Base-by-base conservation (phyloP, 2,329 filamentous ascomycete species). In the Pseudocercospora cruenta region DNA sequence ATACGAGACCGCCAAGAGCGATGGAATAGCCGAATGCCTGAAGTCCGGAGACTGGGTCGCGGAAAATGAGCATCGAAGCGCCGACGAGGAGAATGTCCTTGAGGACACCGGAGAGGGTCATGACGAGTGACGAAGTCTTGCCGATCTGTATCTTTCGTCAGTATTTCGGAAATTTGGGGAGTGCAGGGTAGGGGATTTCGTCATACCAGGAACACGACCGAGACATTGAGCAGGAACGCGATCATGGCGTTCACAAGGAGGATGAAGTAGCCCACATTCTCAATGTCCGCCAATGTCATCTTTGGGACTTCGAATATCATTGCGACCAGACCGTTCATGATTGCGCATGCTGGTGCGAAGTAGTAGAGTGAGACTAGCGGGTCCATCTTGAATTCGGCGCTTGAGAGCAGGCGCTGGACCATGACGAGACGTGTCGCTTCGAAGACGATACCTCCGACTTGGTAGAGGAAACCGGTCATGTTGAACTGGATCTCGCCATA, bases 401-500 rank as follows among this genome's bases (percentile, higher is more conserved):
- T 91, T 83, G 89, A 93, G 73, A 95, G 87, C 54, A 95, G 85
- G 67, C 90, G 89, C 83, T 94, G 90, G 61, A 95, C 91, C 89
- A 95, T 90, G 82, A 91, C 92, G 66, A 95, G 85, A 75, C 92
- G 90, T 71, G 92, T 86, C 63, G 92, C 91, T 82, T 95, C 92
- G 76, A 94, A 95, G 74, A 90, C 78, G 75, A 95, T 90, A 75
- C 92, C 92, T 64, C 85, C 88, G 67, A 91, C 83, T 82, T 95
- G 92, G 85, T 88, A 93, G 69, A 93, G 78, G 81, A 95, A 91
- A 70, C 92, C 92, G 71, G 87, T 85, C 80, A 91, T 83, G 75
- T 92, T 91, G 78, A 99, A 99, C 78, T 94, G 90, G 80, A 99
- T 96, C 84, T 99, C 95, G 75, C 95, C 95, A 70, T 96, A 87